Evolutionary conservation across 768 basidiomycete genomes (phyloP).

Genomic region (Russula compacta): DNA sequence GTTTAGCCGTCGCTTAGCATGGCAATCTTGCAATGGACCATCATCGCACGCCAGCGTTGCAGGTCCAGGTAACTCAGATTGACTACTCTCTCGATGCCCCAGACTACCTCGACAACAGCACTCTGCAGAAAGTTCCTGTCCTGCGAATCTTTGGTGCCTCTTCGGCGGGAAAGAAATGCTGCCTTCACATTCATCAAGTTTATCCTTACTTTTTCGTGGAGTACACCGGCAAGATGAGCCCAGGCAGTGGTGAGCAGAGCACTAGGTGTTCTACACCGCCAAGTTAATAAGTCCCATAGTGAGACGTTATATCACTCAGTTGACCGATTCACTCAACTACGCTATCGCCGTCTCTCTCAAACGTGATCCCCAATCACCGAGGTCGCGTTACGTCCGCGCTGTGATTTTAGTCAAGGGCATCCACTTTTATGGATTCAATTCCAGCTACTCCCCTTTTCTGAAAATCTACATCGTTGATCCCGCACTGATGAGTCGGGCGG

Average conservation of each 20-base stretch:
- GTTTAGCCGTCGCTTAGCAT: not conserved
- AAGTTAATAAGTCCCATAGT: constrained; percentile 37
- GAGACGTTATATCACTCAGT: constrained; percentile 54
- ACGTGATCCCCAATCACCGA: constrained; percentile 52
- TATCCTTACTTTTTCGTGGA: constrained; percentile 92
- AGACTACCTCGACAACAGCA: constrained; percentile 52
- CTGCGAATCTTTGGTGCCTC: constrained; percentile 83
- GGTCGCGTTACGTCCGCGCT: constrained; percentile 58
- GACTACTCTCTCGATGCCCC: constrained; percentile 53
- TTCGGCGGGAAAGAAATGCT: constrained; percentile 65
- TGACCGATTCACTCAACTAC: constrained; percentile 72
- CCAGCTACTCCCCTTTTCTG: constrained; percentile 77
- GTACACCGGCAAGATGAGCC: constrained; percentile 60
- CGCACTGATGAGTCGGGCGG: constrained; percentile 51
- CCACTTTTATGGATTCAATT: constrained; percentile 91
- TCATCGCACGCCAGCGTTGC: constrained; percentile 22
- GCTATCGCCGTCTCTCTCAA: constrained; percentile 78
- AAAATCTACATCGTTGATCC: constrained; percentile 79
- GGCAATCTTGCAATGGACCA: not conserved
- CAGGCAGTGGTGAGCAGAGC: constrained; percentile 46
- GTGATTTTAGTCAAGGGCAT: constrained; percentile 88
- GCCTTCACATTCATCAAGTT: constrained; percentile 86
- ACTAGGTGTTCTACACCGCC: not conserved
- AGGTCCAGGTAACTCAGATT: constrained; percentile 46
- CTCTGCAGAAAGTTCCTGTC: constrained; percentile 62